Evolutionary conservation across 306 rosid genomes (phyloP).

Genomic region (Glycine tomentella): DNA sequence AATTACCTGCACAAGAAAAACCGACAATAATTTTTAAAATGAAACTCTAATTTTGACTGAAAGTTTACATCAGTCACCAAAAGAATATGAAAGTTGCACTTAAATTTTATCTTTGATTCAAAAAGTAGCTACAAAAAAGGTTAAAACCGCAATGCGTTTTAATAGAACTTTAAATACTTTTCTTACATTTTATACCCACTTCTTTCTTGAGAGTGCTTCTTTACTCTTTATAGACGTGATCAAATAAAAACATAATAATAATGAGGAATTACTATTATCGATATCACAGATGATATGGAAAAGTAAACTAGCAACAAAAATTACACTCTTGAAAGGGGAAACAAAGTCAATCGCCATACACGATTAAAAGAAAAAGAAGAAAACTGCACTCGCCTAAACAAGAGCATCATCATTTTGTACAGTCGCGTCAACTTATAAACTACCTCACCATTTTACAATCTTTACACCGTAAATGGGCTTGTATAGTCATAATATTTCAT

Average conservation of each 20-base stretch:
- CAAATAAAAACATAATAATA: neutral
- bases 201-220: neutral
- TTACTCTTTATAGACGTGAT: neutral
- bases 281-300: neutral
- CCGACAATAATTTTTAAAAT: neutral
- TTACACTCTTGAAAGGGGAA: constrained; percentile 7
- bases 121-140: neutral
- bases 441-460: constrained; percentile 70
- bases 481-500: constrained; percentile 55
- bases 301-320: neutral
- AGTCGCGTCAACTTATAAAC: constrained; percentile 64
- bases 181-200: neutral
- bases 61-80: neutral
- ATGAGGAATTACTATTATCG: neutral
- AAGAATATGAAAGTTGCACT: neutral
- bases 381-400: constrained; percentile 67
- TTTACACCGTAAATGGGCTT: constrained; percentile 70
- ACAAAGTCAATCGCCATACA: constrained; percentile 64
- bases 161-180: neutral
- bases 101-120: neutral
- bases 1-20: neutral
- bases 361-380: constrained; percentile 16
- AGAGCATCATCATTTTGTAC: constrained; percentile 78
- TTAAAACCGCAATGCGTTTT: neutral
- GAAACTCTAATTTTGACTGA: neutral